Evolutionary conservation across 78 protist genomes (phyloP).

Genomic region (Diacronema lutheri): DNA sequence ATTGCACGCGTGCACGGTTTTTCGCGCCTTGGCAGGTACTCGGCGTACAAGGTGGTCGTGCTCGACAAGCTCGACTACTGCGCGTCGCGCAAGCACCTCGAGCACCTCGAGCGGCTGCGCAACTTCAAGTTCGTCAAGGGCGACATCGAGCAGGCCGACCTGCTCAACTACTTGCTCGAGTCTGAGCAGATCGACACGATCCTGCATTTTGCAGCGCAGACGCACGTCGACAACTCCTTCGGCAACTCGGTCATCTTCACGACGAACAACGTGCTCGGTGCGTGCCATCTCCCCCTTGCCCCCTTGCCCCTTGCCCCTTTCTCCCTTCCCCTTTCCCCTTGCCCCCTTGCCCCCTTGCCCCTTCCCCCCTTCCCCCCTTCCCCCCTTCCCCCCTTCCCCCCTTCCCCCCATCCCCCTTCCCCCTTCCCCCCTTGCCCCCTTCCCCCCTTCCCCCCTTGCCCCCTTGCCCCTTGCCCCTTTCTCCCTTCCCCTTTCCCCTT

Average conservation of each 20-base stretch:
- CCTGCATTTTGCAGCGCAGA: conserved; percentile 91
- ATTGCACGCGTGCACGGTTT: too few relatives aligned
- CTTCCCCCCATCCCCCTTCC: too few relatives aligned
- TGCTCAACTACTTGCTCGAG: conserved; percentile 60
- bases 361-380: too few relatives aligned
- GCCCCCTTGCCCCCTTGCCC: too few relatives aligned
- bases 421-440: too few relatives aligned
- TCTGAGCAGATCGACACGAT: conserved; percentile 82
- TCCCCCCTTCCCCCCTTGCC: too few relatives aligned
- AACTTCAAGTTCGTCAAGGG: conserved; percentile 72
- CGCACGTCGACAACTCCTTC: conserved; percentile 85
- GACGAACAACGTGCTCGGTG: conserved; percentile 76
- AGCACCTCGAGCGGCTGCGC: neutral
- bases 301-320: too few relatives aligned
- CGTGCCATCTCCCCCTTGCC: too few relatives aligned
- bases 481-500: too few relatives aligned
- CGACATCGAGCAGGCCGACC: conserved; percentile 57
- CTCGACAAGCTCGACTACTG: conserved; percentile 87
- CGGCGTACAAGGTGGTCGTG: conserved; percentile 26
- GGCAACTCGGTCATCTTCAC: conserved; percentile 79
- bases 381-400: too few relatives aligned
- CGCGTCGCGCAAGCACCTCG: conserved; percentile 62
- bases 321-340: too few relatives aligned
- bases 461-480: too few relatives aligned
- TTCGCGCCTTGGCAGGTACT: neutral